Evolutionary conservation across 2,329 filamentous ascomycete species (phyloP).

Genomic region (Fusarium sp.): DNA sequence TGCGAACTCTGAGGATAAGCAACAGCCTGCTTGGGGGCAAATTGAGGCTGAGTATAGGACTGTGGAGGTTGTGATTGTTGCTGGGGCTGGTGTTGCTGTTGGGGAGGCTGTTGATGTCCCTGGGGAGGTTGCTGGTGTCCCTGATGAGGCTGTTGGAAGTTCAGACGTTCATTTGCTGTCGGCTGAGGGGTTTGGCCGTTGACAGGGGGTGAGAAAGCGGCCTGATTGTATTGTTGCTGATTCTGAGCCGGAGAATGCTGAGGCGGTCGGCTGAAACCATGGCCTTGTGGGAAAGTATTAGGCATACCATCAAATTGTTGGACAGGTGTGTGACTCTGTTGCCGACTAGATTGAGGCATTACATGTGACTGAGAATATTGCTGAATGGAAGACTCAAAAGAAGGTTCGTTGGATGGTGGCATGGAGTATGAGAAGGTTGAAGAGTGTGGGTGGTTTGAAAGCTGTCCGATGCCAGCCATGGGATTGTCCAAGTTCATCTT

Average conservation of each 20-base stretch:
- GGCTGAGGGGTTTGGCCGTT: constrained; percentile 45
- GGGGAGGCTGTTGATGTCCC: constrained; percentile 37
- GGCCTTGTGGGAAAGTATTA: constrained; percentile 43
- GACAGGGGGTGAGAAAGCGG: constrained; percentile 42
- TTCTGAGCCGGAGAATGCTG: constrained; percentile 49
- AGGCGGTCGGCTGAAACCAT: constrained; percentile 42
- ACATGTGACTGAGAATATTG: constrained; percentile 51
- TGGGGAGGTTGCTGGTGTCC: constrained; percentile 42
- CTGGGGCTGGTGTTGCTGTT: constrained; percentile 26
- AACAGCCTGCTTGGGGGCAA: constrained; percentile 36
- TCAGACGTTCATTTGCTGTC: constrained; percentile 39
- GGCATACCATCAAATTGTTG: constrained; percentile 49
- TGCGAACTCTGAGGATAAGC: constrained; percentile 35
- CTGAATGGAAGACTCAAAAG: constrained; percentile 48
- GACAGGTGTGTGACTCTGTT: constrained; percentile 51
- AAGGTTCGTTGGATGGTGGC: constrained; percentile 47
- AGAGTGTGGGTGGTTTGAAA: constrained; percentile 48
- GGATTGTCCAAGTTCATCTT: constrained; percentile 48
- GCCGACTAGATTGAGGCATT: constrained; percentile 48
- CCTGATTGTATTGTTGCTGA: constrained; percentile 42
- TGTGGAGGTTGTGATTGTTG: constrained; percentile 37
- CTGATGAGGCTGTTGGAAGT: constrained; percentile 41
- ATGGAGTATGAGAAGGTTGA: constrained; percentile 53
- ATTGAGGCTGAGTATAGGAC: constrained; percentile 39
- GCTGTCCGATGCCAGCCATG: constrained; percentile 48